phyloP scores from a whole-genome alignment of 2,329 filamentous ascomycete genomes.

The Geosmithia flava region DNA sequence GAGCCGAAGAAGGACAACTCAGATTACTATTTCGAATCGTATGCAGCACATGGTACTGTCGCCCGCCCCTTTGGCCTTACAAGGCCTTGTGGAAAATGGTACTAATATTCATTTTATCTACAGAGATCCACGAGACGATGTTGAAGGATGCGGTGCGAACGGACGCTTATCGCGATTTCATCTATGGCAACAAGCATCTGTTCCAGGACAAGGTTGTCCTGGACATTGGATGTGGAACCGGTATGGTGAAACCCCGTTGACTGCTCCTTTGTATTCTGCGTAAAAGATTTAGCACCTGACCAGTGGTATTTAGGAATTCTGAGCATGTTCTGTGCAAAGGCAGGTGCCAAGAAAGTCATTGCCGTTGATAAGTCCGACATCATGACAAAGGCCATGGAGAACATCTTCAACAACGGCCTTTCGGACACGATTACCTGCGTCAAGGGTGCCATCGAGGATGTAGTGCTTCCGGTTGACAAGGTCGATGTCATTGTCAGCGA shows the following conservation, averaged over 20 bases:
- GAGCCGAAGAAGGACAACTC: conserved; percentile 17
- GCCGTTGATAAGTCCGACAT: conserved; percentile 90
- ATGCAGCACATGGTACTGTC: conserved; percentile 42
- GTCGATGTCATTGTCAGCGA: conserved; percentile 95
- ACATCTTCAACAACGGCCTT: conserved; percentile 70
- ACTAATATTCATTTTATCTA: not conserved
- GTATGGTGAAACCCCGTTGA: conserved; percentile 17
- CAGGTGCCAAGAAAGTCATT: conserved; percentile 75
- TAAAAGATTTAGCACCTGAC: not conserved
- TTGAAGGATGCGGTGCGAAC: conserved; percentile 82
- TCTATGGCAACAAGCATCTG: conserved; percentile 80
- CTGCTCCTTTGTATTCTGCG: not conserved
- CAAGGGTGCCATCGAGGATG: conserved; percentile 79
- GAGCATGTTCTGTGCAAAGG: conserved; percentile 88
- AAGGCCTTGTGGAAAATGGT: not conserved
- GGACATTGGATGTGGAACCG: conserved; percentile 77
- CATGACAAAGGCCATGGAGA: conserved; percentile 74
- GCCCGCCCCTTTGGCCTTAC: no score
- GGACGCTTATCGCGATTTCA: conserved; percentile 87
- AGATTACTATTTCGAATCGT: conserved; percentile 48
- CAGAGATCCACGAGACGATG: conserved; percentile 95
- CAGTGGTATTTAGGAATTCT: conserved; percentile 50
- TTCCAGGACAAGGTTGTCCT: conserved; percentile 80
- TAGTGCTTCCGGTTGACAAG: conserved; percentile 60
- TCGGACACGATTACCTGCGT: conserved; percentile 65